Percentiles rank a stretch among this genome's conserved stretches.
Conservation (phyloP, 192 early-diverging fungal species). For the Coemansia sp. region DNA sequence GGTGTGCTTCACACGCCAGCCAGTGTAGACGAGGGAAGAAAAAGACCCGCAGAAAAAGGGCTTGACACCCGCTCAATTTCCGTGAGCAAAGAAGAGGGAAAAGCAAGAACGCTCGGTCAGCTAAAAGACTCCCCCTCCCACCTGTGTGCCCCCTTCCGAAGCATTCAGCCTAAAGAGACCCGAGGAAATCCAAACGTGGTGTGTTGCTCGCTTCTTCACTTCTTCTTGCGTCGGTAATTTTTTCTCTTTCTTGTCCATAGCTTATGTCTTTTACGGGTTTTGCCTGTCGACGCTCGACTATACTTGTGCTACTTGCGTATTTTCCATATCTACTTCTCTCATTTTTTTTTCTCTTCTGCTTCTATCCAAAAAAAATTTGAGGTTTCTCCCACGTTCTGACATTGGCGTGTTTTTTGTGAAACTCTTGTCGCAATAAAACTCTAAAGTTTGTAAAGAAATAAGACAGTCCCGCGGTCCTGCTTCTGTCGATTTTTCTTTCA, state of each 20-base stretch:
- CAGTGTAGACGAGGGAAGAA: too few species aligned
- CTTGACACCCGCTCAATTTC: neutral
- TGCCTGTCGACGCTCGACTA: neutral
- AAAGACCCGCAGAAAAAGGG: neutral
- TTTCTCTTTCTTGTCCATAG: neutral
- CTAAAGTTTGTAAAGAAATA: too few species aligned
- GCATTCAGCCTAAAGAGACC: neutral
- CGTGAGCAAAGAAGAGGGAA: neutral
- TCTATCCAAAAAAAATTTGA: neutral
- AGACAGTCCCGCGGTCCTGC: too few species aligned
- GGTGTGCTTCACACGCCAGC: too few species aligned
- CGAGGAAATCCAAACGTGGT: neutral
- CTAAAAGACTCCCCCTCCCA: neutral
- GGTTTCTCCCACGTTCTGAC: too few species aligned
- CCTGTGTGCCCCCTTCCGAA: neutral
- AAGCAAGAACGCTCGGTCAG: neutral
- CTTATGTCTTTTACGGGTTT: neutral
- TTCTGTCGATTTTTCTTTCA: neutral
- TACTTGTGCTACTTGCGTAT: neutral
- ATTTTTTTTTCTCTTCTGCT: neutral
- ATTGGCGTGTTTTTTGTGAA: too few species aligned
- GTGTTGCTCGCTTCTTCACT: neutral
- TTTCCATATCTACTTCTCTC: neutral
- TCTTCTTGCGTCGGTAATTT: neutral
- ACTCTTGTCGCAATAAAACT: too few species aligned